Percentiles rank a stretch among this genome's conserved stretches.
phyloP scores from a whole-genome alignment of 2,329 filamentous ascomycete genomes.

The Cryoendolithus antarcticus region DNA sequence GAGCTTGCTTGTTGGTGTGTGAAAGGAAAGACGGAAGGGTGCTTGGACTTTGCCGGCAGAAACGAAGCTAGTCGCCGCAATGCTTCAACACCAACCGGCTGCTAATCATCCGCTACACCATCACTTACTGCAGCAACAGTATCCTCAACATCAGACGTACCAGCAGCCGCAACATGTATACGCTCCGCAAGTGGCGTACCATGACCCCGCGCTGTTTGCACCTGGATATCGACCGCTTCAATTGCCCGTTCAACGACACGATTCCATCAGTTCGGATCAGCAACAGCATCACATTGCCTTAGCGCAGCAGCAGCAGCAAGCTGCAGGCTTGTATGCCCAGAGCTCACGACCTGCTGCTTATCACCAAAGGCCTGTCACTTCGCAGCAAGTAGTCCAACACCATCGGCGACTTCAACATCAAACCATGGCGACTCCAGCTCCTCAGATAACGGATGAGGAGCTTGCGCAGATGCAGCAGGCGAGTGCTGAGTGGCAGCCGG shows the following conservation, averaged over 20 bases:
- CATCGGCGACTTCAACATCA: conserved; percentile 11
- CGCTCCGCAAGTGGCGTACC: conserved; percentile 13
- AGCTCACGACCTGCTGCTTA: conserved; percentile 3
- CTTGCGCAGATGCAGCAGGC: conserved; percentile 50
- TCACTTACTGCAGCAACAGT: background rate
- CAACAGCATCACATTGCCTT: conserved; percentile 3
- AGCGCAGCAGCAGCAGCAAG: conserved; percentile 6
- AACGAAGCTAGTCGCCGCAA: too few species aligned
- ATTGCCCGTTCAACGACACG: conserved; percentile 28
- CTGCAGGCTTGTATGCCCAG: conserved; percentile 6
- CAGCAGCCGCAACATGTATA: conserved; percentile 7
- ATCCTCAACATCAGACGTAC: background rate
- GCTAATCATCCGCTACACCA: background rate
- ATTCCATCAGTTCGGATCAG: conserved; percentile 1
- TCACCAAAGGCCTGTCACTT: background rate
- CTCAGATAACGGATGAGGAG: conserved; percentile 37
- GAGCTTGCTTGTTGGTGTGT: too few species aligned
- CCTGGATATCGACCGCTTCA: conserved; percentile 26
- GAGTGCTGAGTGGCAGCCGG: conserved; percentile 48
- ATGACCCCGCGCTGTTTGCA: conserved; percentile 23
- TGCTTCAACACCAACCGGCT: too few species aligned
- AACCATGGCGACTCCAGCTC: conserved; percentile 21
- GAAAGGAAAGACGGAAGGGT: too few species aligned
- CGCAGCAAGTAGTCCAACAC: conserved; percentile 3
- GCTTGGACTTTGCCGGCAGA: too few species aligned